Base-by-base conservation (phyloP, 176 grass and related monocot genomes). In the Oropetium thomaeum region DNA sequence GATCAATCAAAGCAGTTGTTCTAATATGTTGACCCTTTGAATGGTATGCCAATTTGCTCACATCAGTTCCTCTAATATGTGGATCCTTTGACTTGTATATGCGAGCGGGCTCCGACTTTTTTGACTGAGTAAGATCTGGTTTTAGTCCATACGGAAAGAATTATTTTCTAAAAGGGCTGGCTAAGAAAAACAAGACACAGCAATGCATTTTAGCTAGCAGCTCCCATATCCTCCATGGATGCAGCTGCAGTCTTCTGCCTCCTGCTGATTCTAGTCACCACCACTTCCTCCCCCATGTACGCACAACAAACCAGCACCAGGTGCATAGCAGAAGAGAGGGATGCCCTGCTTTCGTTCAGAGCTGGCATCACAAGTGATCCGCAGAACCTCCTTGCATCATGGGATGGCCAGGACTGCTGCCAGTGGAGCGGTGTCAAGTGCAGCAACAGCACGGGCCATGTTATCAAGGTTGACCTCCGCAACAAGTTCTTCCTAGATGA, bases 291-390 rank as follows among this genome's bases (percentile, higher is more conserved):
- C 9, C 33, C 29, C n/a, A 10, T 51, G 5, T 34, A 6, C 20
- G 67, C 44, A 13, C 29, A 49, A 42, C 5, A 10, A 14, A 5
- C 22, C 8, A 37, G 9, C 5, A 17, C 15, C 8, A 47, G 42
- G 23, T 81, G 79, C 69, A 33, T 81, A 10, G 6, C 19, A 3
- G 1, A 19, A 6, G 83, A 80, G 41, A 80, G 83, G 52, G 62
- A 13, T 0, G 83, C 69, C 5, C 83, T 80, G 34, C 69, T 86
- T 31, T 61, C 70, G 44, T 86, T 86, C 60, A 86, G 53, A 52
- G 76, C 49, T 1, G 63, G 17, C 30, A 19, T 75, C 52, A 39
- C 11, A 2, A 27, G 27, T 2, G 83, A 86, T 15, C 49, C 52
- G 3, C 6, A 0, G 1, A 13, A 79, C 7, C 30, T 12, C 0